A percentile compares a stretch with the other conserved stretches of the same genome.
Conservation (phyloP, 2,329 filamentous ascomycete genomes). For the Byssochlamys sp. region DNA sequence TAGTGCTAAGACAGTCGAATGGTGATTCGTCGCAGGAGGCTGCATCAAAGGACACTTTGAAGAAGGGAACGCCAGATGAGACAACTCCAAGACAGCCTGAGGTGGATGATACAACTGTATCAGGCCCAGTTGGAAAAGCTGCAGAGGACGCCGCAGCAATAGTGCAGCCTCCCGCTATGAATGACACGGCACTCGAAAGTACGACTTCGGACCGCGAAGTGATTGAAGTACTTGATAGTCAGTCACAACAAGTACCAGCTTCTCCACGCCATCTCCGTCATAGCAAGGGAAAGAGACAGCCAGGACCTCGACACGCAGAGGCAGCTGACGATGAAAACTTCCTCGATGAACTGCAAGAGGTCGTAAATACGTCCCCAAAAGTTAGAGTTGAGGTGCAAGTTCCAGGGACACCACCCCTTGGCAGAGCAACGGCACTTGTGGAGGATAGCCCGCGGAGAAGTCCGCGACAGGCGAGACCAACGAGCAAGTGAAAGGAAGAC, state of each 20-base stretch:
- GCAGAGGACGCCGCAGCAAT: neutral
- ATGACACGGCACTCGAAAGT: neutral
- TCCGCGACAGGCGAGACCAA: conserved; percentile 3
- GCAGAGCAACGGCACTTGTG: neutral
- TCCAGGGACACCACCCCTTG: conserved; percentile 15
- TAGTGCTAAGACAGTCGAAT: neutral
- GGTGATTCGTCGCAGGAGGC: neutral
- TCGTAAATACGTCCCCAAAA: neutral
- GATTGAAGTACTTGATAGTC: conserved; percentile 22
- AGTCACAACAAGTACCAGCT: conserved; percentile 11
- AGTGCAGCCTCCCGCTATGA: neutral
- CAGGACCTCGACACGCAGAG: neutral
- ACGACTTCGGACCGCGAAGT: conserved; percentile 7
- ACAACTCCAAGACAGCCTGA: neutral
- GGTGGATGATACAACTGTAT: neutral
- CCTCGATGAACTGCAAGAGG: neutral
- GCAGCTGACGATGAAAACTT: neutral
- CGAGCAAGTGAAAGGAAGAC: neutral
- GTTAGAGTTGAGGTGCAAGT: conserved; percentile 16
- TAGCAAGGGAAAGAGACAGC: neutral
- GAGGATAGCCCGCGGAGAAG: conserved; percentile 1
- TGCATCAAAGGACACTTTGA: neutral
- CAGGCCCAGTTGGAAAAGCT: neutral
- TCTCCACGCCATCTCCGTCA: neutral
- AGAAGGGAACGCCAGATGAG: neutral